Conservation (phyloP, 1,284 basidiomycete genomes). For the Cryptococcus deneoformans region DNA sequence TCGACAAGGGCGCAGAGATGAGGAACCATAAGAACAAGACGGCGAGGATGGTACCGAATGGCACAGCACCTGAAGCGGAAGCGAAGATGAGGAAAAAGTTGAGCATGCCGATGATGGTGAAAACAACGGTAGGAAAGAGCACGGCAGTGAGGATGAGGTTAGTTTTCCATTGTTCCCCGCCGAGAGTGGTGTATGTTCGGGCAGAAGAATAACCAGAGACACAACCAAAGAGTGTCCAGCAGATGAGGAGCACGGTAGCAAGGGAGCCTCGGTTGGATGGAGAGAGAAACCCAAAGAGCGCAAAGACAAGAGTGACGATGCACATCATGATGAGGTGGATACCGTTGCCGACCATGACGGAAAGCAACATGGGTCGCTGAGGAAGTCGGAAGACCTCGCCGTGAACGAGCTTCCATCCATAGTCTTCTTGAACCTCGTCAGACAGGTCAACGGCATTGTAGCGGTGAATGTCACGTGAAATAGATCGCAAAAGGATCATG, state of each 20-base stretch:
- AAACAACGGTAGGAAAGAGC: slow-evolving; percentile 79
- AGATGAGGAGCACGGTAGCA: slow-evolving; percentile 94
- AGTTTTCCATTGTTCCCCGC: slow-evolving; percentile 74
- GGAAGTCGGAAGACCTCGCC: slow-evolving; percentile 95
- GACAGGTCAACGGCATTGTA: slow-evolving; percentile 94
- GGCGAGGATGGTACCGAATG: slow-evolving; percentile 88
- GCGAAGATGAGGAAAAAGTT: slow-evolving; percentile 85
- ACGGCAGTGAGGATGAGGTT: slow-evolving; percentile 87
- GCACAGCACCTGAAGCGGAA: slow-evolving; percentile 90
- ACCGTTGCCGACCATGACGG: slow-evolving; percentile 86
- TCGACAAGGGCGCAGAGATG: slow-evolving; percentile 75
- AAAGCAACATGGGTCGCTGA: slow-evolving; percentile 69
- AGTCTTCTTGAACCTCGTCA: slow-evolving; percentile 97
- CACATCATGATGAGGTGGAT: slow-evolving; percentile 88
- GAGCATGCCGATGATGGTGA: slow-evolving; percentile 76
- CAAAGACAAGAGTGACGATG: slow-evolving; percentile 87
- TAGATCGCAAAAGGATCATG: slow-evolving; percentile 82
- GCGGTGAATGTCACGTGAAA: slow-evolving; percentile 88
- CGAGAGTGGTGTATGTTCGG: slow-evolving; percentile 74
- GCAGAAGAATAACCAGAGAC: slow-evolving; percentile 88
- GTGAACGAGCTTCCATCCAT: slow-evolving; percentile 91
- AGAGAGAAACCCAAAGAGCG: slow-evolving; percentile 93
- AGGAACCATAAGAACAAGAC: slow-evolving; percentile 94
- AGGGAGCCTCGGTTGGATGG: slow-evolving; percentile 94
- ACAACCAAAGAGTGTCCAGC: slow-evolving; percentile 92